Conservation (phyloP, 2,329 filamentous ascomycete genomes). For the Calonectria henricotiae region DNA sequence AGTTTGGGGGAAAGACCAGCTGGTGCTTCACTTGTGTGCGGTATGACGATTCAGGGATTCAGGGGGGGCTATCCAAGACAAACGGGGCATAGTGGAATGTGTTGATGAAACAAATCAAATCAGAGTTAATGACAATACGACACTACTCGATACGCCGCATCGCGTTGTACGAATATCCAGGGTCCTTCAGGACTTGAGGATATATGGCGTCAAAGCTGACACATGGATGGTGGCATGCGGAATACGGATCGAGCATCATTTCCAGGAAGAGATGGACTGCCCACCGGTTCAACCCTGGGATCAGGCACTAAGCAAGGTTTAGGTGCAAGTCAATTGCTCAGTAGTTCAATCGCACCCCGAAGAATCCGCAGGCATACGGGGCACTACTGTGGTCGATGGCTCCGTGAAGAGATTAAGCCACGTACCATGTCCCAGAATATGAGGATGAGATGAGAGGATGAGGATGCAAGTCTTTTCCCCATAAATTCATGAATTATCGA, state of each 20-base stretch:
- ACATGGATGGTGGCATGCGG: constrained; percentile 20
- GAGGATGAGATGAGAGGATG: constrained; percentile 1
- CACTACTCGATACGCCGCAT: constrained; percentile 1
- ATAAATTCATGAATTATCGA: background rate
- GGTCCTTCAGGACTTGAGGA: background rate
- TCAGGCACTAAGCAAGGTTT: constrained; percentile 25
- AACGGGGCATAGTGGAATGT: constrained; percentile 10
- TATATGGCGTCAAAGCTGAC: constrained; percentile 14
- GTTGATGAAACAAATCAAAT: constrained; percentile 7
- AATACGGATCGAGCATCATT: constrained; percentile 20
- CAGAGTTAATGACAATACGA: constrained; percentile 19
- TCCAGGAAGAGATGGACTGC: constrained; percentile 19
- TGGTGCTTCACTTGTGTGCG: background rate
- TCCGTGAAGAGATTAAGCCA: constrained; percentile 4
- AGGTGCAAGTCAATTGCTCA: constrained; percentile 5
- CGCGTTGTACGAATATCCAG: constrained; percentile 20
- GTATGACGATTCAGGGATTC: constrained; percentile 32
- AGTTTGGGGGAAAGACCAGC: constrained; percentile 9
- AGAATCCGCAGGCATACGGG: background rate
- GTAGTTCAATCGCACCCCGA: constrained; percentile 6
- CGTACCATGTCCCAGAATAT: background rate
- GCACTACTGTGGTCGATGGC: background rate
- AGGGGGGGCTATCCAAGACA: constrained; percentile 24
- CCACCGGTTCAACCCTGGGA: constrained; percentile 21
- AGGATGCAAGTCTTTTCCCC: background rate